A percentile compares a stretch with the other conserved stretches of the same genome.
Conservation (phyloP, 495 filamentous ascomycete genomes). For the Acidiella bohemica region DNA sequence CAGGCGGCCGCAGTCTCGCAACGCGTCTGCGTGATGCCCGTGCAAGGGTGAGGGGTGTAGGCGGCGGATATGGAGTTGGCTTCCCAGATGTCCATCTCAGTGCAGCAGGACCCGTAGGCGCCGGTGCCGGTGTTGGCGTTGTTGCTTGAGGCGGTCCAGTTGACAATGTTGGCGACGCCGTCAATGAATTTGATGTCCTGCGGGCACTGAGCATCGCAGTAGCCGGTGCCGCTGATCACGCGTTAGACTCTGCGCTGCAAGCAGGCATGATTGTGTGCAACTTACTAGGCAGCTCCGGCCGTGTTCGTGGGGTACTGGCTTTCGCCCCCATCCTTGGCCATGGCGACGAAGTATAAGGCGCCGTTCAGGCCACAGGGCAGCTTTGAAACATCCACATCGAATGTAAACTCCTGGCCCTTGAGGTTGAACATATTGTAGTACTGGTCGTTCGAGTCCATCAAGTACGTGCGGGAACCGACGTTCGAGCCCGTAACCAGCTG, state of each 20-base stretch:
- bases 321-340: slow-evolving; percentile 43
- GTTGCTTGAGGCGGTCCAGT: slow-evolving; percentile 11
- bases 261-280: too few species aligned
- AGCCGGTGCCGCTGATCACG: slow-evolving; percentile 54
- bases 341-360: slow-evolving; percentile 53
- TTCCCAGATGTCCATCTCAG: slow-evolving; percentile 18
- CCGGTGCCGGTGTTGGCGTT: slow-evolving; percentile 17
- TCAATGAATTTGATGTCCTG: slow-evolving; percentile 41
- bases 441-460: slow-evolving; percentile 38
- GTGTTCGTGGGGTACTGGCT: slow-evolving; percentile 35
- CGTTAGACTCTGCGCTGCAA: too few species aligned
- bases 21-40: slow-evolving; percentile 20
- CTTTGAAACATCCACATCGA: slow-evolving; percentile 49
- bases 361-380: slow-evolving; percentile 56
- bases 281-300: slow-evolving; percentile 44
- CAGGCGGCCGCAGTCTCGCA: slow-evolving; percentile 40
- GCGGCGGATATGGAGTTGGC: slow-evolving; percentile 21
- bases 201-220: slow-evolving; percentile 58
- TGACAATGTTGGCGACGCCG: slow-evolving; percentile 31
- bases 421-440: slow-evolving; percentile 46
- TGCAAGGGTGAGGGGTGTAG: slow-evolving; percentile 26
- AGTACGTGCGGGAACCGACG: slow-evolving; percentile 43
- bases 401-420: slow-evolving; percentile 45
- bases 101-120: slow-evolving; percentile 14
- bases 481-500: slow-evolving; percentile 25